Conservation (phyloP, 108 stramenopile genomes). For the Stephanodiscus minutulus region DNA sequence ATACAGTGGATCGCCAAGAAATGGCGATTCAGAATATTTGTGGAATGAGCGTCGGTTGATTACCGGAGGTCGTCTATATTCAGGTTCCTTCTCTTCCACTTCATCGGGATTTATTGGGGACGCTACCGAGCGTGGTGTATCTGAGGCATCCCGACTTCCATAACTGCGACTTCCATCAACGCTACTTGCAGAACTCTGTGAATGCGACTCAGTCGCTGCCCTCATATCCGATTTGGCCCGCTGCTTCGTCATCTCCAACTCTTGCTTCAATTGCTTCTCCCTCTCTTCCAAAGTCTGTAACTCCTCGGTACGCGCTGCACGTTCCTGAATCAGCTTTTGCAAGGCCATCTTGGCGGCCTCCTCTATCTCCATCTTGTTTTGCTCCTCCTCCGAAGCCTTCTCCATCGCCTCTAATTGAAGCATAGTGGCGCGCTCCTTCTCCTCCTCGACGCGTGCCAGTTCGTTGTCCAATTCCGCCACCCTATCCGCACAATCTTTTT, state of each 20-base stretch:
- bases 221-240: slow-evolving; percentile 20
- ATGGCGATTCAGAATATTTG: slow-evolving; percentile 27
- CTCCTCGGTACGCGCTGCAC: slow-evolving; percentile 32
- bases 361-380: slow-evolving; percentile 29
- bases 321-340: slow-evolving; percentile 39
- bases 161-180: background rate
- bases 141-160: background rate
- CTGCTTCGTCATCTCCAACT: slow-evolving; percentile 43
- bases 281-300: slow-evolving; percentile 26
- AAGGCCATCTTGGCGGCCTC: slow-evolving; percentile 47
- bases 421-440: slow-evolving; percentile 33
- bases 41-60: slow-evolving; percentile 27
- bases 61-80: slow-evolving; percentile 33
- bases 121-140: background rate
- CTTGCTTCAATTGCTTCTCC: slow-evolving; percentile 33
- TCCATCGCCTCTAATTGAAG: slow-evolving; percentile 34
- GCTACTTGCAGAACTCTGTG: background rate
- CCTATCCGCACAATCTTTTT: slow-evolving; percentile 48
- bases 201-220: slow-evolving; percentile 13
- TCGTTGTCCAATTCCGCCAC: slow-evolving; percentile 41
- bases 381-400: slow-evolving; percentile 34
- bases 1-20: slow-evolving; percentile 42
- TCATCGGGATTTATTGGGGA: background rate
- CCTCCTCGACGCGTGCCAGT: slow-evolving; percentile 39
- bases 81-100: background rate